Evolutionary conservation across 2,329 filamentous ascomycete genomes (phyloP).

Genomic region (Microsporum canis): DNA sequence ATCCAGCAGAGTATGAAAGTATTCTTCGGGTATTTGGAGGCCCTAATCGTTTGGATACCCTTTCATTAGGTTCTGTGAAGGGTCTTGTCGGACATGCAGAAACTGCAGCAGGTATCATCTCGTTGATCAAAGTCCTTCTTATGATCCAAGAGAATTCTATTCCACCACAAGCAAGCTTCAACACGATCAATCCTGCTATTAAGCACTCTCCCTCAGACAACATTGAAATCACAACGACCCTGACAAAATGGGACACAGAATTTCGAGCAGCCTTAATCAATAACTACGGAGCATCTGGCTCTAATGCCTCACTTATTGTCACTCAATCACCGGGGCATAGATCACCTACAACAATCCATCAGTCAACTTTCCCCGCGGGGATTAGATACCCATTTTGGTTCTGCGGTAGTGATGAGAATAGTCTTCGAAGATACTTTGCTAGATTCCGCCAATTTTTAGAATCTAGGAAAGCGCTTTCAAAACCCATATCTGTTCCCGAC

Average conservation of each 20-base stretch:
- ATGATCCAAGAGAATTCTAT: constrained; percentile 22
- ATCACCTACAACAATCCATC: neutral
- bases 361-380: neutral
- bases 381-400: constrained; percentile 2
- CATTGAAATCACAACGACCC: neutral
- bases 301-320: constrained; percentile 20
- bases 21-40: constrained; percentile 18
- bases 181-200: constrained; percentile 13
- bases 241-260: neutral
- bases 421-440: constrained; percentile 2
- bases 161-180: constrained; percentile 21
- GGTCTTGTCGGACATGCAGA: constrained; percentile 27
- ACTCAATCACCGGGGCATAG: neutral
- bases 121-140: constrained; percentile 22
- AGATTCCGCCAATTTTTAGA: neutral
- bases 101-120: constrained; percentile 23
- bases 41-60: constrained; percentile 5
- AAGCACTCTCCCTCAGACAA: neutral
- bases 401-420: constrained; percentile 2
- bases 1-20: constrained; percentile 22
- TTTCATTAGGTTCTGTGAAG: constrained; percentile 25
- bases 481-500: neutral
- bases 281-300: constrained; percentile 20
- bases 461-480: neutral
- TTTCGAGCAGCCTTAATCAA: constrained; percentile 17